Base-by-base conservation (phyloP, 1,284 basidiomycete genomes). In the Agaricales sp. region DNA sequence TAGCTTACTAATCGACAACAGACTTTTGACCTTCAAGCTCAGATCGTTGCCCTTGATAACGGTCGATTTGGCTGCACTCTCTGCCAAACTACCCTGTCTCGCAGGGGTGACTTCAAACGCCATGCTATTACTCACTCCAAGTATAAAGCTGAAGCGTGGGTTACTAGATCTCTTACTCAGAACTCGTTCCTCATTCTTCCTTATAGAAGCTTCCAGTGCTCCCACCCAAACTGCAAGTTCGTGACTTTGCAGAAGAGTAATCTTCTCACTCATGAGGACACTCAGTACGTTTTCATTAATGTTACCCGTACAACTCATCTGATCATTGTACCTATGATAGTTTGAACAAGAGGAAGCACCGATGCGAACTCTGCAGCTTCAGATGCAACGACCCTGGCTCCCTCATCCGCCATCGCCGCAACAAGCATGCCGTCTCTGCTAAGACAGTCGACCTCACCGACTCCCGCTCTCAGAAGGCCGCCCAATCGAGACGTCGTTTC, bases 181-280 rank as follows among this genome's bases (percentile, higher is more conserved):
- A n/a, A 35, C 8, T 35, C n/a, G 30, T 11, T 35, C 30, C 30
- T 35, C 30, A 35, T 35, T 35, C 30, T n/a, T 35, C 30, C 23
- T 23, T 41, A 21, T 46, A 67, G 67, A 16, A 64, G 52, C 58
- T 26, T 53, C 35, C 6, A 6, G 4, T 67, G 67, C 39, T 49
- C 58, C 1, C 53, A 50, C 16, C 0, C 23, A 1, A 57, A 53
- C 1, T 69, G 66, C 24, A 2, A 16, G 0, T 63, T 55, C 46
- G 51, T 50, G 20, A 47, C 59, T 0, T 53, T 64, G 0, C 67
- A 67, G 8, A 50, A 45, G 4, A 59, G 58, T 0, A 68, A 67
- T 16, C n/a, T 69, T 0, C 18, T n/a, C 0, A 60, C 55, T 0
- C 67, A 67, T 38, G n/a, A 55, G 0, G 52, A 50, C 8, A 57